Evolutionary conservation across 176 grass and related monocot species (phyloP).

Genomic region (Ensete glaucum): DNA sequence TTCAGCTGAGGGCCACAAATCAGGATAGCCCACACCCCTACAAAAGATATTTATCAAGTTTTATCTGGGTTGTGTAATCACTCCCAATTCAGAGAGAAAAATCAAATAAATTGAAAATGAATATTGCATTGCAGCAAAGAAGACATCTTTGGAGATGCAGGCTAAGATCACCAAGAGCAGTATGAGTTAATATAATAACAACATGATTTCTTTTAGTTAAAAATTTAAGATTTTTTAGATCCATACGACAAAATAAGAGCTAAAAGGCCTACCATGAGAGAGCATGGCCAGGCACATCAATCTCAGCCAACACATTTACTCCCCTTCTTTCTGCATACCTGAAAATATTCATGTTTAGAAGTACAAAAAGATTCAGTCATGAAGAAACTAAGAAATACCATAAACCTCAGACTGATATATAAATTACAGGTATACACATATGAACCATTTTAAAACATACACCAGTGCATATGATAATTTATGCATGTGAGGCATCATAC

Average conservation of each 20-base stretch:
- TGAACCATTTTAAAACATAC: not conserved
- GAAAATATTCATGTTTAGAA: constrained; percentile 12
- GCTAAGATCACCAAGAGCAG: not conserved
- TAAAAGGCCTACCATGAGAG: constrained; percentile 48
- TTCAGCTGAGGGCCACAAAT: constrained; percentile 62
- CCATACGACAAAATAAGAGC: not conserved
- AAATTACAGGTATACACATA: not conserved
- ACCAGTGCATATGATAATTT: not conserved
- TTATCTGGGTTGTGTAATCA: not conserved
- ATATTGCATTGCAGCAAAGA: constrained; percentile 18
- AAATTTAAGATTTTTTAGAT: not conserved
- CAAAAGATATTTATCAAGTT: constrained; percentile 6
- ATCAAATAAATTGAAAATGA: not conserved
- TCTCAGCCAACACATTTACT: constrained; percentile 92
- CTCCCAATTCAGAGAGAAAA: not conserved
- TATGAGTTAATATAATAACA: not conserved
- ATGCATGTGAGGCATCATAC: not conserved
- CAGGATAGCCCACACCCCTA: constrained; percentile 73
- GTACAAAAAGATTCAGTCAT: not conserved
- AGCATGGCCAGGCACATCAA: constrained; percentile 95
- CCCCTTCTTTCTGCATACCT: constrained; percentile 84
- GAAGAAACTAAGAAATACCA: not conserved
- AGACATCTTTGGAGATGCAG: not conserved
- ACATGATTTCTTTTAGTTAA: constrained; percentile 8
- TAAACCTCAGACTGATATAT: no score